These are phyloP conservation scores for Nothophytophthora sp. DNA, from an alignment of 352 stramenopile genomes.

Conservation along the genomic window DNA sequence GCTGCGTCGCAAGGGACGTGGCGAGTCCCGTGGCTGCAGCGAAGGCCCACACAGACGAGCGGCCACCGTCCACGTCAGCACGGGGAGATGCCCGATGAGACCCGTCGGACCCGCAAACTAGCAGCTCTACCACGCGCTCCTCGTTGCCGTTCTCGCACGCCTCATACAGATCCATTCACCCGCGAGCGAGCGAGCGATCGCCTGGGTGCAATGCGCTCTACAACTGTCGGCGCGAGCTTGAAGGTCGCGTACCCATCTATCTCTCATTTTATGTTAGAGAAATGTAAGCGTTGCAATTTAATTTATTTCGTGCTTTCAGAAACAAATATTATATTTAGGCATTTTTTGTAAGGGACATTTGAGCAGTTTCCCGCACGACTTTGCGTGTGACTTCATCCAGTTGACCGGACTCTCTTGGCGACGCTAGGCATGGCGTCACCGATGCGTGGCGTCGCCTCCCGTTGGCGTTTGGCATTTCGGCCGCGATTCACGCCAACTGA, in stretches of 20 bases:
- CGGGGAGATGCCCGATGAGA: neutral
- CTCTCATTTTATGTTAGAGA: too few species aligned
- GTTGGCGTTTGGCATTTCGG: constrained; percentile 6
- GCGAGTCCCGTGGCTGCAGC: neutral
- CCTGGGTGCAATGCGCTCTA: too few species aligned
- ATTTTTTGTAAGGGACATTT: too few species aligned
- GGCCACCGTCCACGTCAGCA: neutral
- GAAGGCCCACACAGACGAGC: neutral
- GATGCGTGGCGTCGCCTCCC: neutral
- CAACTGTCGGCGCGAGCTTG: too few species aligned
- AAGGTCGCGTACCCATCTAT: too few species aligned
- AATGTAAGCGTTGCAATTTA: too few species aligned
- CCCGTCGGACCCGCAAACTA: constrained; percentile 44
- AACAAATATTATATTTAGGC: too few species aligned
- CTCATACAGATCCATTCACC: constrained; percentile 74
- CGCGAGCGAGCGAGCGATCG: too few species aligned
- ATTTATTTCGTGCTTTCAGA: too few species aligned
- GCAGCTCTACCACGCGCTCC: constrained; percentile 75
- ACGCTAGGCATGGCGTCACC: neutral
- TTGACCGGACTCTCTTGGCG: constrained; percentile 12
- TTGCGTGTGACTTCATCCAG: too few species aligned
- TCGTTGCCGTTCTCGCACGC: constrained; percentile 85
- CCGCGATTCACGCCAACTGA: neutral
- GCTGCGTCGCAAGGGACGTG: constrained; percentile 11
- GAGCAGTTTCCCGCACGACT: too few species aligned